These are phyloP conservation scores for Fonsecaea monophora DNA, from an alignment of 2,329 filamentous ascomycete genomes.

Conservation along the genomic window DNA sequence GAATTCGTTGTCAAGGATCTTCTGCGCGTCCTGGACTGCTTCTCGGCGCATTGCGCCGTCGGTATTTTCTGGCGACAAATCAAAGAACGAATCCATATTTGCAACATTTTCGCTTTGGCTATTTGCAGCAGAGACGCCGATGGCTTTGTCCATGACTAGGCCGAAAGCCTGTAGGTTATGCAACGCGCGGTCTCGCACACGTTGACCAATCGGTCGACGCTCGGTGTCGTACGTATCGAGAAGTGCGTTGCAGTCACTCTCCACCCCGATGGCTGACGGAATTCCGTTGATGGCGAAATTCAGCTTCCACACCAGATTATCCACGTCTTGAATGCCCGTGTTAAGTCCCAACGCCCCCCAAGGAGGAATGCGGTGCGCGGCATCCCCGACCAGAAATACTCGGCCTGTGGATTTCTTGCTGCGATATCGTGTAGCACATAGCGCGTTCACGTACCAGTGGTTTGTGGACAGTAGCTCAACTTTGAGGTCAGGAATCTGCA, in stretches of 20 bases:
- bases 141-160: constrained; percentile 44
- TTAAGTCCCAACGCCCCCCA: constrained; percentile 45
- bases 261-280: constrained; percentile 19
- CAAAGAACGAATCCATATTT: constrained; percentile 41
- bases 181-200: constrained; percentile 42
- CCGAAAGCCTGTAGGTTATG: constrained; percentile 44
- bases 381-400: constrained; percentile 47
- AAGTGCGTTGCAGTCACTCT: constrained; percentile 33
- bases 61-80: constrained; percentile 30
- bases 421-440: constrained; percentile 42
- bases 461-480: constrained; percentile 44
- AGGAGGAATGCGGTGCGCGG: constrained; percentile 46
- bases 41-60: constrained; percentile 36
- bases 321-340: constrained; percentile 35
- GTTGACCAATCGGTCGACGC: constrained; percentile 43
- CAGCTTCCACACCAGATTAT: constrained; percentile 38
- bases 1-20: constrained; percentile 45
- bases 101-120: constrained; percentile 38
- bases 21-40: constrained; percentile 41
- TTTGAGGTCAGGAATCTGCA: constrained; percentile 44
- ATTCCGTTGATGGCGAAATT: constrained; percentile 34
- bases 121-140: constrained; percentile 43
- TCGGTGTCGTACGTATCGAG: constrained; percentile 46
- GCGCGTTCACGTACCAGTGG: constrained; percentile 45
- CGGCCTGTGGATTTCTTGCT: constrained; percentile 33